Base-by-base conservation (phyloP, 1,284 basidiomycete genomes). In the Phylloboletellus chloephorus region DNA sequence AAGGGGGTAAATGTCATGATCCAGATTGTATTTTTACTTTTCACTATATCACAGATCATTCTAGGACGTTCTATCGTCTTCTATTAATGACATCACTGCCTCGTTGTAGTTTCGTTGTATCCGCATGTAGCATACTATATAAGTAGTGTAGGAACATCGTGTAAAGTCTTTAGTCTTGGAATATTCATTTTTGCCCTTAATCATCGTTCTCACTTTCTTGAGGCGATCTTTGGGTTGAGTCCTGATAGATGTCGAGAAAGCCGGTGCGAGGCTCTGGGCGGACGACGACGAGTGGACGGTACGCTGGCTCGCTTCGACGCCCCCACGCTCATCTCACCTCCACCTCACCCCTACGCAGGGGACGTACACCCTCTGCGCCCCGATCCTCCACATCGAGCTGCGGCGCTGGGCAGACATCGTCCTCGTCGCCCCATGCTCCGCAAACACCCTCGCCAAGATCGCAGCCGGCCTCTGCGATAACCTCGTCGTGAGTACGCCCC, bases 361-460 rank as follows among this genome's bases (percentile, higher is more conserved):
- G 11, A 63, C 61, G 61, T 83, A 75, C 50, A 75, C 74, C 47
- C 77, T 95, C 30, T 89, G 92, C 0, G 89, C 98, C 56, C 88
- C 94, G 0, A 95, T 98, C 43, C 70, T 98, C 29, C 95, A 98
- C 62, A 98, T 98, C 42, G 93, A 98, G 69, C 77, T 98, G 0
- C 75, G 95, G 5, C 75, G 95, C 37, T 98, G 95, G 95, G 93
- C 94, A 16, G 94, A 98, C 58, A 65, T 97, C 19, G 91, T 98
- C 30, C 78, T 98, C 29, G 74, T 98, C 29, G 92, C 92, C 0
- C 96, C 96, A 0, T 95, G 91, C 56, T 93, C 90, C 0, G 95
- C 95, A 8, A 97, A 98, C 61, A 95, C 92, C 2, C 73, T 98
- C 6, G 82, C 92, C 7, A 98, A 98, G 67, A 84, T 98, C 34